Conservation (phyloP, 169 alveolate genomes). For the Plasmodium fragile region DNA sequence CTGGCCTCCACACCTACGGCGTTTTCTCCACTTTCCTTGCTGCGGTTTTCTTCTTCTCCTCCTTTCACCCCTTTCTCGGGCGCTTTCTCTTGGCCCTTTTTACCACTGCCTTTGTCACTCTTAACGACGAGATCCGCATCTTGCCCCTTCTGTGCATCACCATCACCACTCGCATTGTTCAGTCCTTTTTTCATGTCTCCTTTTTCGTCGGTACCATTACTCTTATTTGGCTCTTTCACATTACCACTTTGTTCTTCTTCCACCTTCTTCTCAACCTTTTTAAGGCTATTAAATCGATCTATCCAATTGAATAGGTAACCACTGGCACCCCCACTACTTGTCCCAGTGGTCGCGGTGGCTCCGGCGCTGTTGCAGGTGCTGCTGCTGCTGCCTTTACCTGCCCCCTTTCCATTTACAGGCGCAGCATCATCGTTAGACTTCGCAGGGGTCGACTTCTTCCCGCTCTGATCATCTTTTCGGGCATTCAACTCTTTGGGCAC, state of each 20-base stretch:
- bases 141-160: neutral
- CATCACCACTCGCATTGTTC: neutral
- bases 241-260: neutral
- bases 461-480: neutral
- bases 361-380: neutral
- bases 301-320: conserved; percentile 41
- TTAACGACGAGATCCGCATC: neutral
- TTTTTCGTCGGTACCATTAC: neutral
- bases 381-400: neutral
- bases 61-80: neutral
- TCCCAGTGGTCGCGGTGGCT: neutral
- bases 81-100: neutral
- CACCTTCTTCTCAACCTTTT: conserved; percentile 10
- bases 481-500: neutral
- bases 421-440: neutral
- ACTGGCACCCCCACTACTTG: neutral
- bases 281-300: conserved; percentile 53
- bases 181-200: neutral
- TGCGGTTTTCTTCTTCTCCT: neutral
- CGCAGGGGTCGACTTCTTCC: neutral
- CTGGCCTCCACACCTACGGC: neutral
- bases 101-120: neutral
- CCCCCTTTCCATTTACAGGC: neutral
- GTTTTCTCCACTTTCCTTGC: neutral
- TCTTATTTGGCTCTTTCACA: neutral